Conservation (phyloP, 306 rosid species). For the Biancaea sappan region DNA sequence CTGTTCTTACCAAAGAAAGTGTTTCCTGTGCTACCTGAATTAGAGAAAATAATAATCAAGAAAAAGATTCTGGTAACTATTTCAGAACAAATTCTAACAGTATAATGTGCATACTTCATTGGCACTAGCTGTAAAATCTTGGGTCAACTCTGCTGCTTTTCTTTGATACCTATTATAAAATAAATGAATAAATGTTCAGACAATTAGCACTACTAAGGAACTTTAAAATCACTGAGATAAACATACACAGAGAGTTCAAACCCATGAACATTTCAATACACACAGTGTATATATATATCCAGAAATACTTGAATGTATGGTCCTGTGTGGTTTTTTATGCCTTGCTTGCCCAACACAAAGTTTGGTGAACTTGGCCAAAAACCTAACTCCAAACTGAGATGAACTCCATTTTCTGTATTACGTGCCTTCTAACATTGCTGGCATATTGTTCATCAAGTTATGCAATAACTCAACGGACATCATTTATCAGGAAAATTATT, state of each 20-base stretch:
- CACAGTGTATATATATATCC: neutral
- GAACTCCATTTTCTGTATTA: neutral
- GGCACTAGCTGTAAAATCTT: slow-evolving; percentile 73
- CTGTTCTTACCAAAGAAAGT: slow-evolving; percentile 57
- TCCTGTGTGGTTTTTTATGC: slow-evolving; percentile 10
- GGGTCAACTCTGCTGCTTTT: slow-evolving; percentile 65
- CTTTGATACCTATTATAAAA: slow-evolving; percentile 57
- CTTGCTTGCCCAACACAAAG: neutral
- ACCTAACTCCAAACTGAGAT: slow-evolving; percentile 5
- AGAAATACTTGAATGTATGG: neutral
- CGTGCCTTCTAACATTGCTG: neutral
- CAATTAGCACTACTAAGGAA: slow-evolving; percentile 22
- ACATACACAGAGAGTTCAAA: neutral
- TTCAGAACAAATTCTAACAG: slow-evolving; percentile 29
- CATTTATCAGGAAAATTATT: slow-evolving; percentile 5
- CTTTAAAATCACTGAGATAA: neutral
- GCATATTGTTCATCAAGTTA: slow-evolving; percentile 21
- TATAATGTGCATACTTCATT: slow-evolving; percentile 55
- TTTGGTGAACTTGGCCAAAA: neutral
- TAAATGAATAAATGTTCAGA: slow-evolving; percentile 32
- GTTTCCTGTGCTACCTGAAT: slow-evolving; percentile 74
- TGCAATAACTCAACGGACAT: neutral
- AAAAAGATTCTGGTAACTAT: slow-evolving; percentile 18
- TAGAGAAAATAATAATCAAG: slow-evolving; percentile 17
- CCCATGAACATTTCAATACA: slow-evolving; percentile 24